Percentiles rank a stretch among this genome's conserved stretches.
These are phyloP conservation scores for Cutaneotrichosporon mucoides DNA, from an alignment of 1,284 basidiomycete species.

Conservation along the genomic window DNA sequence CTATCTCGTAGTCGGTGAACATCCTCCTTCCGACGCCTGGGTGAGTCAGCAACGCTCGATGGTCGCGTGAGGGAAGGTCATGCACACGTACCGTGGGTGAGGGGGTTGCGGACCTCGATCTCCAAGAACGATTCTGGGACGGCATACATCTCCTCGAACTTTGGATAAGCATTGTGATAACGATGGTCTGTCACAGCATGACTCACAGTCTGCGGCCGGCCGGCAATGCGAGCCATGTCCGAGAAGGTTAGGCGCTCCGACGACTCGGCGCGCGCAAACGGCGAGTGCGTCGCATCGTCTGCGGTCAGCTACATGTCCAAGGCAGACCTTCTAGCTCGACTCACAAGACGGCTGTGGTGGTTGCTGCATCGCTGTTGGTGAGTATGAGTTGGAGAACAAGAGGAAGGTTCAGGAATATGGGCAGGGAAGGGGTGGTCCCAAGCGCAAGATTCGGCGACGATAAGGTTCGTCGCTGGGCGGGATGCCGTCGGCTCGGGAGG, in stretches of 20 bases:
- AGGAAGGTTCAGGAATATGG: background rate
- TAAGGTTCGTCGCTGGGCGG: background rate
- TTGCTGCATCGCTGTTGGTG: slow-evolving; percentile 9
- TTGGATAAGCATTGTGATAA: slow-evolving; percentile 4
- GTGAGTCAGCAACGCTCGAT: background rate
- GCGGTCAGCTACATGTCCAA: background rate
- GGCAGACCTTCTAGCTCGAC: background rate
- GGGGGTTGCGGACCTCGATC: slow-evolving; percentile 94
- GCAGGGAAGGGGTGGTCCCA: background rate
- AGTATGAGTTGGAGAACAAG: background rate
- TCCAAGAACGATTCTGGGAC: slow-evolving; percentile 96
- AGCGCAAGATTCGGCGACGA: background rate
- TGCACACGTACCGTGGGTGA: slow-evolving; percentile 73
- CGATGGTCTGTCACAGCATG: background rate
- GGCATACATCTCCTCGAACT: slow-evolving; percentile 98
- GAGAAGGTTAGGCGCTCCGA: slow-evolving; percentile 58
- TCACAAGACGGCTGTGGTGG: slow-evolving; percentile 3
- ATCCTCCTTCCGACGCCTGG: slow-evolving; percentile 93
- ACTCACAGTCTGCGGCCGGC: slow-evolving; percentile 76
- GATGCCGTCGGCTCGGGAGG: no score
- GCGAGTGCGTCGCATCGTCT: slow-evolving; percentile 56
- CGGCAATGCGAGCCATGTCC: slow-evolving; percentile 60
- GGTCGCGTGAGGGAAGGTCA: background rate
- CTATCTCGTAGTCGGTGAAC: slow-evolving; percentile 99
- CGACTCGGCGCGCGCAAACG: slow-evolving; percentile 60